A percentile compares a stretch with the other conserved stretches of the same genome.
Conservation (phyloP, 805 yeast genomes). For the Sugiyamaella floridensis region DNA sequence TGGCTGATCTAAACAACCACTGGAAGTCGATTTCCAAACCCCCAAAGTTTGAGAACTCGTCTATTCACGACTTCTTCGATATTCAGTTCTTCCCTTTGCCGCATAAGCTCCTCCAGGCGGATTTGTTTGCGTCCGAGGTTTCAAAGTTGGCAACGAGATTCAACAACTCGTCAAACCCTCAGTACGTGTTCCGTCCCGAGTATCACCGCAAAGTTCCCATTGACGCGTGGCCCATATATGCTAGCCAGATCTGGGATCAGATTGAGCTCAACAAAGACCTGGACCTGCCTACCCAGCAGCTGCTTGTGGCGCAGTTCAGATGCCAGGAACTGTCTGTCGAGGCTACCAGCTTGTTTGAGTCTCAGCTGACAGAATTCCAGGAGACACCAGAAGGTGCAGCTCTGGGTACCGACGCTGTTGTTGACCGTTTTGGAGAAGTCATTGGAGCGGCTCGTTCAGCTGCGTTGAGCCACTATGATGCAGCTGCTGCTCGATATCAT, state of each 20-base stretch:
- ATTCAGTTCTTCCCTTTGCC: slow-evolving; percentile 72
- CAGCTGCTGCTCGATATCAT: slow-evolving; percentile 70
- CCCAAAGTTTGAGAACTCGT: slow-evolving; percentile 42
- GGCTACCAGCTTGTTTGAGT: slow-evolving; percentile 41
- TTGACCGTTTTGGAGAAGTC: slow-evolving; percentile 35
- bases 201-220: slow-evolving; percentile 85
- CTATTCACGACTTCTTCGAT: slow-evolving; percentile 74
- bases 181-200: slow-evolving; percentile 50
- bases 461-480: slow-evolving; percentile 52
- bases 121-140: slow-evolving; percentile 58
- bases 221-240: slow-evolving; percentile 94
- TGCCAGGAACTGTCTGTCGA: slow-evolving; percentile 78
- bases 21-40: slow-evolving; percentile 81
- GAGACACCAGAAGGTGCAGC: slow-evolving; percentile 20
- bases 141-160: slow-evolving; percentile 58
- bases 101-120: slow-evolving; percentile 78
- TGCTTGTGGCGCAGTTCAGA: slow-evolving; percentile 85
- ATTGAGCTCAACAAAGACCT: slow-evolving; percentile 88
- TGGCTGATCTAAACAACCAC: slow-evolving; percentile 62
- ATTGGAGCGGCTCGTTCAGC: slow-evolving; percentile 40
- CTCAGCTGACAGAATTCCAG: slow-evolving; percentile 30
- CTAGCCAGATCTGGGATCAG: slow-evolving; percentile 88
- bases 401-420: slow-evolving; percentile 18
- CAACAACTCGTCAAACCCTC: slow-evolving; percentile 25
- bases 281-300: slow-evolving; percentile 95